phyloP scores from a whole-genome alignment of 1,139 yeast genomes.

The Sugiyamaella pinicola region DNA sequence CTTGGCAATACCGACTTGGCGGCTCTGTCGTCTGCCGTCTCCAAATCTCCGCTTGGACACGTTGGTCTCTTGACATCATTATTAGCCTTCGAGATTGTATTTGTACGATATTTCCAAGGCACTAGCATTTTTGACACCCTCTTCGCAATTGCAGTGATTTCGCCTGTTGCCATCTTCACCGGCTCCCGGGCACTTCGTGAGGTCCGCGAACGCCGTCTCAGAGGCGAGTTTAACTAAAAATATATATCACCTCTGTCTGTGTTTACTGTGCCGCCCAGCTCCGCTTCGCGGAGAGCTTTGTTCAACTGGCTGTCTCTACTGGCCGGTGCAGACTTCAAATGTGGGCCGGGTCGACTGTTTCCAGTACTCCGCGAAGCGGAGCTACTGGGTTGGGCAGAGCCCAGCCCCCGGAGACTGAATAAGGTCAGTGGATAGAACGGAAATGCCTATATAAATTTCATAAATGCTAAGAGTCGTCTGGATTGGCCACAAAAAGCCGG shows the following conservation, averaged over 20 bases:
- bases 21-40: slow-evolving; percentile 30
- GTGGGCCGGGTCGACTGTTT: no score
- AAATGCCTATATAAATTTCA: slow-evolving; percentile 4
- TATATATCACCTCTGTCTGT: no score
- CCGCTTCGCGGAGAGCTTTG: no score
- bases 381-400: no score
- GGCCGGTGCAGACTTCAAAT: no score
- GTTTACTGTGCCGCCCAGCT: no score
- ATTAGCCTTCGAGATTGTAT: slow-evolving; percentile 61
- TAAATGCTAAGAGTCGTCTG: slow-evolving; percentile 47
- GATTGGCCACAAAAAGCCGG: slow-evolving; percentile 69
- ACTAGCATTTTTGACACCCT: slow-evolving; percentile 72
- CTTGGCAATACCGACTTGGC: slow-evolving; percentile 29
- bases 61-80: slow-evolving; percentile 56
- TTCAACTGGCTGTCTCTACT: no score
- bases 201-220: slow-evolving; percentile 34
- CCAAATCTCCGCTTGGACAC: slow-evolving; percentile 44
- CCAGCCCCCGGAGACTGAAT: no score
- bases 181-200: slow-evolving; percentile 65
- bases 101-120: slow-evolving; percentile 69
- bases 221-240: slow-evolving; percentile 26
- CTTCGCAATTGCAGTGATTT: slow-evolving; percentile 52
- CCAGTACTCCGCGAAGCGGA: no score
- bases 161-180: slow-evolving; percentile 59
- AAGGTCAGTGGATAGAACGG: no score